Conservation (phyloP, 1,139 yeast species). For the Suhomyces maxii region DNA sequence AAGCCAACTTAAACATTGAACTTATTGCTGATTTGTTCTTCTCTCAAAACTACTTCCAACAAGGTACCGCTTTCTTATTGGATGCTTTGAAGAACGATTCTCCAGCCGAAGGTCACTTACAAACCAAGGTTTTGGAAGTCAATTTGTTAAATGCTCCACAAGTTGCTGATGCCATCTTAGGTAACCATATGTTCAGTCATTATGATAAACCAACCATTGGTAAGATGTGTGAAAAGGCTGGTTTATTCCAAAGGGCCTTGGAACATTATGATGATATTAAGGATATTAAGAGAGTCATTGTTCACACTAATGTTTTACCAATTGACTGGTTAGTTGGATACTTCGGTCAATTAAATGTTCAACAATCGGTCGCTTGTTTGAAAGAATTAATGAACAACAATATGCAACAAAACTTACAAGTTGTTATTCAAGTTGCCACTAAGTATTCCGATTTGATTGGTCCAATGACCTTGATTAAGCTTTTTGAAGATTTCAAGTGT, state of each 20-base stretch:
- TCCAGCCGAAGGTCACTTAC: conserved; percentile 95
- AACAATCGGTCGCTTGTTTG: conserved; percentile 86
- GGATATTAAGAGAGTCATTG: conserved; percentile 93
- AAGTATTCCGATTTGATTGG: conserved; percentile 95
- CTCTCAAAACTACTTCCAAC: conserved; percentile 92
- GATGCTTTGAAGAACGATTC: conserved; percentile 94
- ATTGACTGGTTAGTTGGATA: conserved; percentile 91
- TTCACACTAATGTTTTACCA: conserved; percentile 82
- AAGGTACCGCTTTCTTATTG: conserved; percentile 96
- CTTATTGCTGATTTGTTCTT: conserved; percentile 90
- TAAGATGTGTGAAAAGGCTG: conserved; percentile 89
- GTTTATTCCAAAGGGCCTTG: conserved; percentile 89
- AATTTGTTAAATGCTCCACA: conserved; percentile 96
- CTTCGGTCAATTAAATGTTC: conserved; percentile 93
- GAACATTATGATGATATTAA: conserved; percentile 93
- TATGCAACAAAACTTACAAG: conserved; percentile 85
- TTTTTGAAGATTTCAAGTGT: conserved; percentile 92
- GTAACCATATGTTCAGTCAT: conserved; percentile 93
- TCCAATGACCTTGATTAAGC: conserved; percentile 75
- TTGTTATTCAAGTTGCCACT: conserved; percentile 94
- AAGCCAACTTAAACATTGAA: conserved; percentile 73
- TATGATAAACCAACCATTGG: conserved; percentile 95
- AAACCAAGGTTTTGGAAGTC: conserved; percentile 90
- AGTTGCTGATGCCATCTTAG: conserved; percentile 98
- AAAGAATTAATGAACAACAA: conserved; percentile 82